Evolutionary conservation across 495 filamentous ascomycete genomes (phyloP), one percentile per base, ranked within the genome.

Genomic region (Diplogelasinospora grovesii): DNA sequence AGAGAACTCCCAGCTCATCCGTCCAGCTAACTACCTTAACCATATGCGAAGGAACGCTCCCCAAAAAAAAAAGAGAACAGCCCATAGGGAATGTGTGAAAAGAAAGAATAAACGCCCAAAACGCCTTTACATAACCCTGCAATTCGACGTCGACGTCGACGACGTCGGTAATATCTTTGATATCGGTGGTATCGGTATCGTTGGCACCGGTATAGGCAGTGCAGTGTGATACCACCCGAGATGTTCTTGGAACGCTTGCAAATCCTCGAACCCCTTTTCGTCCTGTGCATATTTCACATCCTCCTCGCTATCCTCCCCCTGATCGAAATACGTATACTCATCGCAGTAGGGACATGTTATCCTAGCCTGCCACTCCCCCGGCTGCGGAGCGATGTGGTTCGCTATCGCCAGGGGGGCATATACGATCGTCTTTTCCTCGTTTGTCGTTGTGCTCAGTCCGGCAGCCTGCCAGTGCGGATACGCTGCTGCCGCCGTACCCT

Each of bases 331-430:
- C 21, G 59, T 66, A 36, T 63, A 63, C 36, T 71, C 66, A 36
- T 70, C 69, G 50, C 69, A 73, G 34, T 60, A 66, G 22, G 69
- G 66, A 28, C 69, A 71, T 25, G 63, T 32, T 27, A 73, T 43
- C 16, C 57, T 52, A 15, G 66, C 61, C 43, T 52, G 60, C 60
- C 64, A 71, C 16, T 64, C 65, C 25, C 62, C 64, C 19, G 39
- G 31, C 7, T 56, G 53, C 0, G 69, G 69, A 11, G 65, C 52
- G 15, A 69, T 43, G 54, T 73, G 69, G 53, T 70, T 73, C 11
- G 68, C 68, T 10, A 73, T 65, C 14, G 68, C 68, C 20, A 70
- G 50, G 18, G 69, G 66, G 33, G 69, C 59, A 41, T 69, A 73
- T 5, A 73, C 59, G 22, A 73, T 41, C 14, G 55, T 59, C 50